These are phyloP conservation scores for Dipodascus geniculatus DNA, from an alignment of 805 yeast species.

Conservation along the genomic window DNA sequence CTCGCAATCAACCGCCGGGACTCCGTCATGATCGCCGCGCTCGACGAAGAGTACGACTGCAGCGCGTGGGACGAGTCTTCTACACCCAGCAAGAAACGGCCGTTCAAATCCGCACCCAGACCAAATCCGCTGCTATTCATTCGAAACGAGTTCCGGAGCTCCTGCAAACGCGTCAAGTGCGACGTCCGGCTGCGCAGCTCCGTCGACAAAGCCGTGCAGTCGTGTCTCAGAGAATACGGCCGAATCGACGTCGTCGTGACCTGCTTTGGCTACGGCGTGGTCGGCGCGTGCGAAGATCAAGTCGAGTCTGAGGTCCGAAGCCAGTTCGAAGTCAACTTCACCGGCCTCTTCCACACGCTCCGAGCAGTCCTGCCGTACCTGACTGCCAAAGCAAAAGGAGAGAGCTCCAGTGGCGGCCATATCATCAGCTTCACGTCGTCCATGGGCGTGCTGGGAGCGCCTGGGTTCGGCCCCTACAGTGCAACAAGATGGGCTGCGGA, in stretches of 20 bases:
- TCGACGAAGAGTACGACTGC: conserved; percentile 5
- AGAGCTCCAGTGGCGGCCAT: not conserved
- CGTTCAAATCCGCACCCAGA: not conserved
- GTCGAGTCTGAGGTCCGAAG: conserved; percentile 18
- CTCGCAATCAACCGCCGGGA: conserved; percentile 17
- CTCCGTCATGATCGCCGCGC: conserved; percentile 14
- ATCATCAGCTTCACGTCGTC: conserved; percentile 11
- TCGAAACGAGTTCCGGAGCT: conserved; percentile 10
- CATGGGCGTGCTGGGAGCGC: conserved; percentile 21
- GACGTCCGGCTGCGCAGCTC: conserved; percentile 14
- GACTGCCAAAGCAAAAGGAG: conserved; percentile 4
- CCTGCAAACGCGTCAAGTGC: conserved; percentile 10
- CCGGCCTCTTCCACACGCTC: conserved; percentile 19
- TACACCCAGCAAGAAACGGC: not conserved
- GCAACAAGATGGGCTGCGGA: conserved; percentile 24
- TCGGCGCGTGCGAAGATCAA: conserved; percentile 19
- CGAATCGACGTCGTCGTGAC: conserved; percentile 17
- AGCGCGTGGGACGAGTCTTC: not conserved
- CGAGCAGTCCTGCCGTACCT: conserved; percentile 16
- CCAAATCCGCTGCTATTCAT: conserved; percentile 6
- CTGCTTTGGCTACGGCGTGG: conserved; percentile 15
- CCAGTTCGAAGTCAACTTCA: conserved; percentile 19
- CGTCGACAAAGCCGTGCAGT: conserved; percentile 15
- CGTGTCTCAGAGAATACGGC: conserved; percentile 13
- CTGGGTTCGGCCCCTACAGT: conserved; percentile 20